Base-by-base conservation (phyloP, 2,329 filamentous ascomycete genomes). In the Aspergillus sp. region DNA sequence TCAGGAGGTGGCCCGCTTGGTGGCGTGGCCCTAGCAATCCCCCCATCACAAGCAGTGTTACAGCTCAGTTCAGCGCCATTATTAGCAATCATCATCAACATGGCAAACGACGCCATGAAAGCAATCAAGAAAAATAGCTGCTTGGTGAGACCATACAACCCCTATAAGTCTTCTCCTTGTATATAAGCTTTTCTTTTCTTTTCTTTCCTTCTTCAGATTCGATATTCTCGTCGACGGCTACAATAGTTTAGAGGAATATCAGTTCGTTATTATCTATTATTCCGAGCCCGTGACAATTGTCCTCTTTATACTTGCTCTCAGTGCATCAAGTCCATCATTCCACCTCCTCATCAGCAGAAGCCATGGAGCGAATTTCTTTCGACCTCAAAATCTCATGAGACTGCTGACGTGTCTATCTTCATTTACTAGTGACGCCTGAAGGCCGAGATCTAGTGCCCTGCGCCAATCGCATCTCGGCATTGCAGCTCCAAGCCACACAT, bases 221-320 rank as follows among this genome's bases (percentile, higher is more conserved):
- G 34, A 36, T 12, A 12, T 19, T 36, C 34, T 36, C 34, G 9
- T 36, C 9, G 34, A 19, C 19, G 34, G 34, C 34, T 36, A 19
- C 34, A 5, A 32, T 36, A 12, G 34, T 36, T 36, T 19, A 36
- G 34, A 36, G 7, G 9, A 12, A 36, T 36, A 3, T 36, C 34
- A 36, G 8, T 36, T 36, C 34, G 9, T 36, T 12, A 34, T n/a
- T 36, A 19, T 36, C 34, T 36, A 36, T 4, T 12, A 19, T 36
- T n/a, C 34, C 7, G 34, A 36, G 34, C 34, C 9, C 34, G 34
- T 36, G 34, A 42, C 39, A 40, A 44, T 45, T 43, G 43, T 40
- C 46, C 43, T 45, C 38, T 38, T 48, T 48, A 48, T 45, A 48
- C 46, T 46, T 49, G 47, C 48, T 12, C 45, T 49, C 44, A 26